Base-by-base conservation (phyloP, 352 stramenopile species). In the Globisporangium heterothallicum region DNA sequence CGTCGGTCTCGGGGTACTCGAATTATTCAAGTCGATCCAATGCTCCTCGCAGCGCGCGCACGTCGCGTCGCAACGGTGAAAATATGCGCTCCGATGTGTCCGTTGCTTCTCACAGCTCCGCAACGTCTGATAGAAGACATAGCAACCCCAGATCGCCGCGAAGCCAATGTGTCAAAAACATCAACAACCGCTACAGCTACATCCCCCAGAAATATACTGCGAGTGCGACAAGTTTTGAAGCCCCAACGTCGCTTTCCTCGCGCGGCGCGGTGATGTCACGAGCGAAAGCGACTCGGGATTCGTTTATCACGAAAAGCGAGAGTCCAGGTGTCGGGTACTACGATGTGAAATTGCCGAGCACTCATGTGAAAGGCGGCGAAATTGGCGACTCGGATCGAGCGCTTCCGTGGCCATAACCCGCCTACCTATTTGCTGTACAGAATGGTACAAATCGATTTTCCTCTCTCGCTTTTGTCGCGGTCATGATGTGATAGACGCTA, bases 241-340 rank as follows among this genome's bases (percentile, higher is more conserved):
- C 64, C 32, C 66, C 66, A 1, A 63, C 70, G 0, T 86, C 76
- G 12, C 58, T 89, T 25, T 89, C 78, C 26, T 84, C 78, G 9
- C 77, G 77, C 48, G 78, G 78, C 18, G 78, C 76, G 0, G 72
- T 88, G 35, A 90, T 90, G 49, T 79, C 72, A 4, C 72, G 78
- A 16, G 78, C 78, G 0, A 68, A 73, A 21, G 72, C 70, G 26
- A 74, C 74, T 26, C 78, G 78, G 38, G 76, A 86, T 48, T 85
- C 78, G 38, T 90, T 88, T 55, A 75, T 86, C 53, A 70, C 72
- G 10, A 88, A 78, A 58, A 86, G 53, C 46, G 78, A 85, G 47
- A 86, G 70, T 40, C 78, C 78, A 4, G 78, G 78, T 14, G 78
- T 90, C 46, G 78, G 78, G 5, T 87, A 88, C 50, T 90, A 90